phyloP scores from a whole-genome alignment of 2,329 filamentous ascomycete genomes.

The Trichoderma lentiforme region DNA sequence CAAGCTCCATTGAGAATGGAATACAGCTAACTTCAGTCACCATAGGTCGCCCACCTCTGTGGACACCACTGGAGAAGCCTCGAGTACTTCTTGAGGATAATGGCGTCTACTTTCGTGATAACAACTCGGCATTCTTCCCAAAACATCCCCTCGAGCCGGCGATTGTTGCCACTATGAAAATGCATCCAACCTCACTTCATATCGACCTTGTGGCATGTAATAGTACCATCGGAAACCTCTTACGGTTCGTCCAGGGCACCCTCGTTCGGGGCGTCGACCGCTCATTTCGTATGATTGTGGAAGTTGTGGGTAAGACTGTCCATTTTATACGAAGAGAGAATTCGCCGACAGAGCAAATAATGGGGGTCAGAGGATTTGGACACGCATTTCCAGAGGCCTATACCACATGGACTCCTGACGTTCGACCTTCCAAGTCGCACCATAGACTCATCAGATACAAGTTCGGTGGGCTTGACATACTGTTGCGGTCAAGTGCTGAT shows the following conservation, averaged over 20 bases:
- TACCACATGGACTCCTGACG: constrained; percentile 58
- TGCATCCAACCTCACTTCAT: constrained; percentile 22
- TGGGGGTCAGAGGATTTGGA: constrained; percentile 56
- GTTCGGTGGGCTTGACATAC: constrained; percentile 42
- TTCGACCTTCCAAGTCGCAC: constrained; percentile 56
- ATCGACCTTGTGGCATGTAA: constrained; percentile 48
- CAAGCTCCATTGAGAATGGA: neutral
- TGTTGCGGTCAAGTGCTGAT: constrained; percentile 30
- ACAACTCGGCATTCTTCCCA: constrained; percentile 50
- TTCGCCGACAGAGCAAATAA: constrained; percentile 54
- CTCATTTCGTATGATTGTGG: constrained; percentile 57
- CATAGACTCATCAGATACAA: constrained; percentile 59
- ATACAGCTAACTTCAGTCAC: neutral
- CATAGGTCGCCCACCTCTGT: constrained; percentile 32
- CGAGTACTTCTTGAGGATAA: constrained; percentile 38
- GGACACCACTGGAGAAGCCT: constrained; percentile 31
- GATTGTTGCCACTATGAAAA: constrained; percentile 38
- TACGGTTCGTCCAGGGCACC: constrained; percentile 50
- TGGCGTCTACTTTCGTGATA: constrained; percentile 51
- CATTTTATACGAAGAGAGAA: constrained; percentile 64
- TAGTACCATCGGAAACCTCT: constrained; percentile 59
- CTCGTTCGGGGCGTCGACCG: constrained; percentile 43
- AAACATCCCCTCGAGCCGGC: constrained; percentile 50
- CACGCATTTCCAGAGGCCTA: constrained; percentile 65
- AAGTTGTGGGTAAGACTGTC: constrained; percentile 53